These are phyloP conservation scores for Russula earlei DNA, from an alignment of 768 basidiomycete species.

Conservation along the genomic window DNA sequence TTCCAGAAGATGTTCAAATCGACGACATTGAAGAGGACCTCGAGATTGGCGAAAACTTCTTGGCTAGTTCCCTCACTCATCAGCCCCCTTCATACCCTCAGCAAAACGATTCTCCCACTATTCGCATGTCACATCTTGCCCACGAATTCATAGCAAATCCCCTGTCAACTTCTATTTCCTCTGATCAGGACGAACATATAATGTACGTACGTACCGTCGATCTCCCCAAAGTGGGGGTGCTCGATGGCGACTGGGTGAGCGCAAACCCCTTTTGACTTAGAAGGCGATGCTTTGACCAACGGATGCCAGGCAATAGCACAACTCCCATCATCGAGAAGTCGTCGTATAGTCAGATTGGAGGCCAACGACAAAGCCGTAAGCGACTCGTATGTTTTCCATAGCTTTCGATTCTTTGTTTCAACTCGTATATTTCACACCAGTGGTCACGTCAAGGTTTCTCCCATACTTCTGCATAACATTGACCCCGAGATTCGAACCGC, in stretches of 20 bases:
- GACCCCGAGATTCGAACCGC: constrained; percentile 21
- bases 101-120: constrained; percentile 4
- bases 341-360: constrained; percentile 49
- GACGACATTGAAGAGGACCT: constrained; percentile 26
- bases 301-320: constrained; percentile 41
- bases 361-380: constrained; percentile 39
- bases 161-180: constrained; percentile 29
- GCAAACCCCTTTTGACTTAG: not conserved
- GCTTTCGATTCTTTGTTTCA: not conserved
- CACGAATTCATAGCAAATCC: constrained; percentile 25
- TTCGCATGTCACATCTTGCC: constrained; percentile 10
- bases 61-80: constrained; percentile 25
- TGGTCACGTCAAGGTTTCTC: constrained; percentile 35
- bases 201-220: constrained; percentile 57
- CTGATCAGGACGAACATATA: constrained; percentile 40
- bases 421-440: constrained; percentile 23
- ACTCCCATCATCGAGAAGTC: constrained; percentile 19
- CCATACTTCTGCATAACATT: constrained; percentile 49
- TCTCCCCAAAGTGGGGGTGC: constrained; percentile 52
- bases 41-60: constrained; percentile 69
- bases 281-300: not conserved
- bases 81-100: constrained; percentile 8
- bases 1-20: constrained; percentile 10
- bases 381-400: constrained; percentile 27
- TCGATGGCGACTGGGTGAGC: constrained; percentile 73